phyloP scores from a whole-genome alignment of 257 asterid genomes.

The Lavandula angustifolia region DNA sequence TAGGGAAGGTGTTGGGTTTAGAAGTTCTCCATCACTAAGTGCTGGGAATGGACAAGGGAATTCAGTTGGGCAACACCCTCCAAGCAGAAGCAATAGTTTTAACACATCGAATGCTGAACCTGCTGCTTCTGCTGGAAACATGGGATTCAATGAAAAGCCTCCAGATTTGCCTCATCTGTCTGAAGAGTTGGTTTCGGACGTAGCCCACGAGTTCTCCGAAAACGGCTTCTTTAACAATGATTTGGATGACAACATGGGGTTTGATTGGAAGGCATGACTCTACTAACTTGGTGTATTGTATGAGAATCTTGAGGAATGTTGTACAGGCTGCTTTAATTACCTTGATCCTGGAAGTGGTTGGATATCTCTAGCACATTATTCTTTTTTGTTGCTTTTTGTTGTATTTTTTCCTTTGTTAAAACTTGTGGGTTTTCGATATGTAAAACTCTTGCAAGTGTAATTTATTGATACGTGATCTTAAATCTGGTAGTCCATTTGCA shows the following conservation, averaged over 20 bases:
- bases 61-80: slow-evolving; percentile 17
- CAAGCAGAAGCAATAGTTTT: slow-evolving; percentile 62
- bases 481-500: background rate
- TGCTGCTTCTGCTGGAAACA: slow-evolving; percentile 40
- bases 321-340: slow-evolving; percentile 47
- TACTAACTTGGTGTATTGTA: too few species aligned
- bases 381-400: background rate
- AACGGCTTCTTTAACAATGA: slow-evolving; percentile 64
- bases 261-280: slow-evolving; percentile 61
- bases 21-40: slow-evolving; percentile 29
- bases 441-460: slow-evolving; percentile 51
- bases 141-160: slow-evolving; percentile 50
- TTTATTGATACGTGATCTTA: slow-evolving; percentile 25
- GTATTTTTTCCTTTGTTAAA: slow-evolving; percentile 5
- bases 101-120: slow-evolving; percentile 53
- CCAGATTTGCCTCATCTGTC: slow-evolving; percentile 52
- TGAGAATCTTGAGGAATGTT: slow-evolving; percentile 35
- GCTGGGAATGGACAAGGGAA: slow-evolving; percentile 21
- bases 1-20: slow-evolving; percentile 35
- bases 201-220: slow-evolving; percentile 57
- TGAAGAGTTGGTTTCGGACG: slow-evolving; percentile 54
- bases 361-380: slow-evolving; percentile 33
- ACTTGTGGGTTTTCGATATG: slow-evolving; percentile 32
- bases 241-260: slow-evolving; percentile 64
- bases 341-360: slow-evolving; percentile 35